Evolutionary conservation across 805 yeast species (phyloP).

Genomic region (Starmerella vitae): DNA sequence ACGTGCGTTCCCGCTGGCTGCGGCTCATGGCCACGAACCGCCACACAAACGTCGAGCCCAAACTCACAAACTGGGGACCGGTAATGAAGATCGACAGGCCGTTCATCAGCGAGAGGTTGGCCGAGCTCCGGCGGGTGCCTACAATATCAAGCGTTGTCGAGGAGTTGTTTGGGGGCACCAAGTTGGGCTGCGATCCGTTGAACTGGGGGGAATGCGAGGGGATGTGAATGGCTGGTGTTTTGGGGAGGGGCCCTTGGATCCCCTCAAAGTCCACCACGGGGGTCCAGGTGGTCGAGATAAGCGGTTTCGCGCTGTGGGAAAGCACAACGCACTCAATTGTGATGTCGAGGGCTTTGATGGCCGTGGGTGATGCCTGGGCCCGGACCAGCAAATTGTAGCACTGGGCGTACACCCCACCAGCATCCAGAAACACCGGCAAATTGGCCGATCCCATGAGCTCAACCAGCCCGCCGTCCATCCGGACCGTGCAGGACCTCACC

Average conservation of each 20-base stretch:
- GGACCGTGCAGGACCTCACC: constrained; percentile 8
- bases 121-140: constrained; percentile 1
- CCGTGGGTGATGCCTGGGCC: constrained; percentile 4
- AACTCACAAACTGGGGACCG: constrained; percentile 46
- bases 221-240: constrained; percentile 20
- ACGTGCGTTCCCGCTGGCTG: constrained; percentile 37
- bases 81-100: constrained; percentile 42
- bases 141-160: constrained; percentile 14
- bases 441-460: constrained; percentile 10
- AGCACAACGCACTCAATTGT: constrained; percentile 14
- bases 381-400: constrained; percentile 17
- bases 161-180: not conserved
- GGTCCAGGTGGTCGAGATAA: constrained; percentile 18
- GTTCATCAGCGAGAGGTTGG: constrained; percentile 14
- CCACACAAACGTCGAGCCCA: constrained; percentile 53
- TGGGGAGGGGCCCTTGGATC: constrained; percentile 22
- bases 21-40: constrained; percentile 52
- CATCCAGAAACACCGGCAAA: constrained; percentile 13
- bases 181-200: not conserved
- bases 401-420: constrained; percentile 14
- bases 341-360: constrained; percentile 14
- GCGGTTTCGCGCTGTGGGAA: not conserved
- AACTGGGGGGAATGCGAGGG: constrained; percentile 12
- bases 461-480: constrained; percentile 17
- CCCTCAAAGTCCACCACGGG: constrained; percentile 22